Evolutionary conservation across 2,329 filamentous ascomycete species (phyloP).

Genomic region (Tolypocladium inflatum): DNA sequence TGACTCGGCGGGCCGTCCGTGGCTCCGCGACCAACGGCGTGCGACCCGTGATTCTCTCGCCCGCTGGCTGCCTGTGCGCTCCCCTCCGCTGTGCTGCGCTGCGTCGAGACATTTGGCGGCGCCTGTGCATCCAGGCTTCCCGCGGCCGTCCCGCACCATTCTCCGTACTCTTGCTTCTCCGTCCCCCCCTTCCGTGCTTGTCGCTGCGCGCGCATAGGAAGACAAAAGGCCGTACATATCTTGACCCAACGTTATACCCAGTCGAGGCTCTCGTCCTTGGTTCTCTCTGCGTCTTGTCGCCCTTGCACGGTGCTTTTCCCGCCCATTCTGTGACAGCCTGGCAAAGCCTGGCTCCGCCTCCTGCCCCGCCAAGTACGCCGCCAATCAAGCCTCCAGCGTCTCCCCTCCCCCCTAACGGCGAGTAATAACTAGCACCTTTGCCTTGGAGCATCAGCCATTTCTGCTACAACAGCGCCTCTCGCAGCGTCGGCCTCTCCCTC

Average conservation of each 20-base stretch:
- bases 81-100: not conserved
- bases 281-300: not conserved
- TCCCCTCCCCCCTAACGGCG: not conserved
- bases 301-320: not conserved
- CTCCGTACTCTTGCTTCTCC: not conserved
- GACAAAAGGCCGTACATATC: not conserved
- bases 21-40: not conserved
- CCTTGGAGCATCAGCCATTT: slow-evolving; percentile 1
- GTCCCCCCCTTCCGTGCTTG: not conserved
- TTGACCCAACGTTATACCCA: not conserved
- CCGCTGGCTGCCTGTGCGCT: not conserved
- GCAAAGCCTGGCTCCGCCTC: not conserved
- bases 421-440: not conserved
- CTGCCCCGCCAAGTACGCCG: slow-evolving; percentile 1
- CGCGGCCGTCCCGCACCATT: not conserved
- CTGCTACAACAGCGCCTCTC: not conserved
- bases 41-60: not conserved
- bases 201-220: not conserved
- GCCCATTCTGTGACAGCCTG: not conserved
- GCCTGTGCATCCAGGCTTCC: too few species aligned
- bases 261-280: not conserved
- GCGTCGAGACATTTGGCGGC: not conserved
- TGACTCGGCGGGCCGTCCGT: not conserved
- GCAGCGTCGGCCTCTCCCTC: not conserved
- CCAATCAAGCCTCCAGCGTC: slow-evolving; percentile 4